Conservation (phyloP, 2,329 filamentous ascomycete species). For the Myriosclerotinia scirpicola region DNA sequence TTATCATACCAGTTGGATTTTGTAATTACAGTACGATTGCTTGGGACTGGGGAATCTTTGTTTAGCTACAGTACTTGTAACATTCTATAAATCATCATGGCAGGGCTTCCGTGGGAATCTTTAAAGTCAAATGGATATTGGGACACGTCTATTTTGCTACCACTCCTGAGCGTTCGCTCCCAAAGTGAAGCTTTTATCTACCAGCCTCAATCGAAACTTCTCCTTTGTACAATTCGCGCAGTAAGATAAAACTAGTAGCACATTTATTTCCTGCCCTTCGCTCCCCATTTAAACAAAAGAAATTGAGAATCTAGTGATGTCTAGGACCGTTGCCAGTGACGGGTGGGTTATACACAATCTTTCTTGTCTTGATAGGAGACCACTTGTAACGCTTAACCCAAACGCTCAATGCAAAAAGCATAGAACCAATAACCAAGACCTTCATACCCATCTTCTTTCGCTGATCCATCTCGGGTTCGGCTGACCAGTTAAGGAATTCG, state of each 20-base stretch:
- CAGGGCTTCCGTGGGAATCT: not conserved
- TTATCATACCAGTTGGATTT: too few species aligned
- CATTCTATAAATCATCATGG: not conserved
- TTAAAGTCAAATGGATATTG: conserved; percentile 31
- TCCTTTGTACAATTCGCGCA: conserved; percentile 37
- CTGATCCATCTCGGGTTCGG: conserved; percentile 98
- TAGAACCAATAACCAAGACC: conserved; percentile 76
- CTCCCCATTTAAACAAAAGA: conserved; percentile 32
- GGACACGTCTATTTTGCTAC: conserved; percentile 39
- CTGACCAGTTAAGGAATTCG: conserved; percentile 99
- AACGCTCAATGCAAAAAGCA: conserved; percentile 82
- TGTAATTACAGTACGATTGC: not conserved
- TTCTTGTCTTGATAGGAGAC: conserved; percentile 91
- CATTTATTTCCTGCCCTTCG: conserved; percentile 34
- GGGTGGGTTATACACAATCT: conserved; percentile 85
- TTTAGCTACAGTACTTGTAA: too few species aligned
- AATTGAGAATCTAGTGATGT: conserved; percentile 34
- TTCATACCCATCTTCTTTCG: conserved; percentile 99
- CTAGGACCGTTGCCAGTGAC: conserved; percentile 16
- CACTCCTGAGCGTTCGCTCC: conserved; percentile 26
- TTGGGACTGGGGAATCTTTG: not conserved
- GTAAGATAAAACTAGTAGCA: conserved; percentile 41
- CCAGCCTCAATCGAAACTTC: conserved; percentile 22
- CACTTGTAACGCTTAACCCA: conserved; percentile 99
- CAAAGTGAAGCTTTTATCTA: conserved; percentile 33